Evolutionary conservation across 1,139 yeast species (phyloP).

Genomic region (Blastobotrys malaysiensis): DNA sequence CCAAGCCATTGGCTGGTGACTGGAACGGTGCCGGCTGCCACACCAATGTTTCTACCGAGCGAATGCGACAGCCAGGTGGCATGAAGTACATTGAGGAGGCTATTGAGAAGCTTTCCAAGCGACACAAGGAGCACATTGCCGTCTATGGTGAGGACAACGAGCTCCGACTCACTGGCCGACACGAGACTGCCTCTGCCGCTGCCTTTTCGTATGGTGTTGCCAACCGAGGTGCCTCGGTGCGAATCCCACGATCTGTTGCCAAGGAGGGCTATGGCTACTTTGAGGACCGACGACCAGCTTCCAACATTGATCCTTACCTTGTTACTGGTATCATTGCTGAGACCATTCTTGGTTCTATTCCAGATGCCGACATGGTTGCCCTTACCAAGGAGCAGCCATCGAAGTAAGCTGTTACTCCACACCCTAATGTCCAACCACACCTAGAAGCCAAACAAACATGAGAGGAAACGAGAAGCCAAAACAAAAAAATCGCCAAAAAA

Average conservation of each 20-base stretch:
- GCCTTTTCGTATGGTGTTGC: constrained; percentile 95
- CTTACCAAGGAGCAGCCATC: constrained; percentile 6
- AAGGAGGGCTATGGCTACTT: constrained; percentile 97
- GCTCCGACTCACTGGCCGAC: constrained; percentile 93
- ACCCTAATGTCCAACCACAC: background rate
- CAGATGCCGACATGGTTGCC: constrained; percentile 85
- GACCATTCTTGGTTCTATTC: constrained; percentile 92
- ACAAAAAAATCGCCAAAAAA: background rate
- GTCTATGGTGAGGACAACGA: constrained; percentile 95
- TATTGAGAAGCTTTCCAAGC: constrained; percentile 85
- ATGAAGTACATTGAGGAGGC: constrained; percentile 91
- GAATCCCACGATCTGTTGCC: constrained; percentile 98
- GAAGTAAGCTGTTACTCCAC: background rate
- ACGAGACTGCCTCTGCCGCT: constrained; percentile 94
- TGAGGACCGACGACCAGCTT: constrained; percentile 99
- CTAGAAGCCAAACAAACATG: background rate
- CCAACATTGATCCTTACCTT: constrained; percentile 97
- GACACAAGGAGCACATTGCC: constrained; percentile 95
- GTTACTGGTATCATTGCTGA: constrained; percentile 98
- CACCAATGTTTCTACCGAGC: constrained; percentile 91
- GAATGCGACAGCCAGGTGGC: constrained; percentile 94
- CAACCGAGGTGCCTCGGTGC: constrained; percentile 97
- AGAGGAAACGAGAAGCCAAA: background rate
- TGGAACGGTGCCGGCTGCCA: constrained; percentile 99
- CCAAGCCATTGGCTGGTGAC: constrained; percentile 93